phyloP scores from a whole-genome alignment of 257 asterid genomes.

The Nemophila menziesii region DNA sequence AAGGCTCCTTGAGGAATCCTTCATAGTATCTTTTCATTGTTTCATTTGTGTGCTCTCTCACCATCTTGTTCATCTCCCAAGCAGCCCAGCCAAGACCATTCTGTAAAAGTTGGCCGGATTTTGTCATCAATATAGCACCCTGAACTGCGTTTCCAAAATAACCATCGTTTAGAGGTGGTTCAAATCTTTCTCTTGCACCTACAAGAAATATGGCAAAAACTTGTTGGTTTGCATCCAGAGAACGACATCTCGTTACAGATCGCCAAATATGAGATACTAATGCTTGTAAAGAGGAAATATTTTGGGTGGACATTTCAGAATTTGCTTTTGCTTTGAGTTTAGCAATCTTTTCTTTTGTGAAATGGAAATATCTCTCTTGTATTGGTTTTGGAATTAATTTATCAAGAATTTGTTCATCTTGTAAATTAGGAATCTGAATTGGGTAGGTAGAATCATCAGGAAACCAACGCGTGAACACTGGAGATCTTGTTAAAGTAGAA shows the following conservation, averaged over 20 bases:
- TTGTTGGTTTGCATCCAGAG: not conserved
- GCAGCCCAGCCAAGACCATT: constrained; percentile 44
- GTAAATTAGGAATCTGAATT: constrained; percentile 8
- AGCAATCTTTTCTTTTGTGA: constrained; percentile 17
- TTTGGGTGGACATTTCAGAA: not conserved
- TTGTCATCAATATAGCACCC: constrained; percentile 5
- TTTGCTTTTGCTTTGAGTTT: constrained; percentile 24
- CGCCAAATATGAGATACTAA: constrained; percentile 36
- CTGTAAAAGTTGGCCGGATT: constrained; percentile 12
- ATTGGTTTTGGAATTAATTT: not conserved
- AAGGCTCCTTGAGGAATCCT: constrained; percentile 26
- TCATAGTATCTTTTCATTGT: constrained; percentile 14
- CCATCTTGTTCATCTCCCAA: constrained; percentile 22
- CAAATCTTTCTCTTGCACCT: too few relatives aligned
- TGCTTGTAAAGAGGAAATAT: constrained; percentile 38
- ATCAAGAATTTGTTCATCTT: not conserved
- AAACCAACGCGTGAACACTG: too few relatives aligned
- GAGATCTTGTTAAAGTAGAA: too few relatives aligned
- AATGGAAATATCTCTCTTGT: constrained; percentile 18
- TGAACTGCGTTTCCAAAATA: constrained; percentile 40
- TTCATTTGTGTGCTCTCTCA: constrained; percentile 5
- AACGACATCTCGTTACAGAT: constrained; percentile 19
- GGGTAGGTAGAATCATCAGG: not conserved
- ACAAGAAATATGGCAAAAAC: constrained; percentile 17
- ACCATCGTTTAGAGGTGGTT: constrained; percentile 29